Percentiles rank a stretch among this genome's conserved stretches.
phyloP scores from a whole-genome alignment of 208 protist species.

The Crithidia fasciculata region DNA sequence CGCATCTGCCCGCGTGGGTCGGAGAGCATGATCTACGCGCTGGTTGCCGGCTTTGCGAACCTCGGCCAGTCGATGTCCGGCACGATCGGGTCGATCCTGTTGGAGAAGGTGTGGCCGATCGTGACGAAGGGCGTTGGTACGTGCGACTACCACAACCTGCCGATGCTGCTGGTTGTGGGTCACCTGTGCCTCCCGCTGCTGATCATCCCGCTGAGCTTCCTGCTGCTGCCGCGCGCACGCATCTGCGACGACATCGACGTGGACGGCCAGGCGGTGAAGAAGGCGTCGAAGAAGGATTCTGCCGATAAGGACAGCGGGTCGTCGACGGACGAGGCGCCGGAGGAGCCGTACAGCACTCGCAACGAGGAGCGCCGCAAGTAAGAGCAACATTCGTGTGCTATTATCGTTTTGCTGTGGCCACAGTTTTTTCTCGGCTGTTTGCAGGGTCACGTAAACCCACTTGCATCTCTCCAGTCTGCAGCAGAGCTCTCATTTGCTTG shows the following conservation, averaged over 20 bases:
- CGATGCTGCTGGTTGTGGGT: constrained; percentile 55
- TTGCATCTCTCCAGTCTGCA: too few relatives aligned
- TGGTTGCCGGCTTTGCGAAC: constrained; percentile 78
- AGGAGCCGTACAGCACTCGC: not conserved
- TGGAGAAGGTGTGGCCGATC: constrained; percentile 58
- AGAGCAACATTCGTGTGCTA: too few relatives aligned
- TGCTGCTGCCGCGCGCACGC: constrained; percentile 61
- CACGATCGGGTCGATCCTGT: constrained; percentile 50
- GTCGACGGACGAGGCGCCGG: not conserved
- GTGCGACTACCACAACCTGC: constrained; percentile 73
- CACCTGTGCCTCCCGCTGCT: constrained; percentile 57
- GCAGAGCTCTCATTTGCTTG: too few relatives aligned
- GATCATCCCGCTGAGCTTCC: constrained; percentile 59
- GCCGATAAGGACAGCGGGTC: too few relatives aligned
- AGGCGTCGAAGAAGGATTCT: not conserved
- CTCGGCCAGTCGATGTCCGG: constrained; percentile 51
- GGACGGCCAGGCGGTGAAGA: constrained; percentile 35
- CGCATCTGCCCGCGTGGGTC: constrained; percentile 84
- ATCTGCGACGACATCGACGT: constrained; percentile 63
- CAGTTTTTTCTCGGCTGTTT: too few relatives aligned
- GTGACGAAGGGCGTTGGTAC: constrained; percentile 22
- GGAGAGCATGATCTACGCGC: constrained; percentile 77
- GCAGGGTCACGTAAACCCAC: too few relatives aligned
- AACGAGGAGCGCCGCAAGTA: too few relatives aligned
- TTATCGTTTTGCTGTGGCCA: too few relatives aligned